phyloP scores from a whole-genome alignment of 2,329 filamentous ascomycete species.

The Calonectria hawksworthii region DNA sequence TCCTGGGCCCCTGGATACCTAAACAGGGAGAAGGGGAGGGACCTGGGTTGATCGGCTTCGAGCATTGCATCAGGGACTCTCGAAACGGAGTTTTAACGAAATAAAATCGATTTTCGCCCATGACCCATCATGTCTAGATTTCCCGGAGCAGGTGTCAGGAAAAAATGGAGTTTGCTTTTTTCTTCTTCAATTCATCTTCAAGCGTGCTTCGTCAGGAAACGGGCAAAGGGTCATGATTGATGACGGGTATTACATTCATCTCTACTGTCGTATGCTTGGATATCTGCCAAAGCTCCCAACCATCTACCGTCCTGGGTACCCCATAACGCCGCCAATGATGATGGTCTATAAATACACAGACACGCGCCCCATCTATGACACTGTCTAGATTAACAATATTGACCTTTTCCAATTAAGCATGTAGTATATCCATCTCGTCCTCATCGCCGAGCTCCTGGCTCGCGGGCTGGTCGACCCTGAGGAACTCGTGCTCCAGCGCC shows the following conservation, averaged over 20 bases:
- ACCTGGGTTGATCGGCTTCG: conserved; percentile 55
- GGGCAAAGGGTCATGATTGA: conserved; percentile 22
- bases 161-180: neutral
- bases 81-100: conserved; percentile 56
- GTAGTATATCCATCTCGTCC: conserved; percentile 68
- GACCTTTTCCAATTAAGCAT: conserved; percentile 42
- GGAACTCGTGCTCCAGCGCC: conserved; percentile 80
- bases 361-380: conserved; percentile 1
- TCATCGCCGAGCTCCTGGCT: conserved; percentile 56
- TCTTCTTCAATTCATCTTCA: neutral
- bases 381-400: neutral
- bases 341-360: conserved; percentile 27
- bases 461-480: conserved; percentile 55
- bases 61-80: conserved; percentile 60
- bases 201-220: neutral
- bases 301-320: conserved; percentile 23
- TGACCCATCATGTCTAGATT: conserved; percentile 35
- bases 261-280: conserved; percentile 33
- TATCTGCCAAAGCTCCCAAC: conserved; percentile 31
- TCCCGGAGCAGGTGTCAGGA: conserved; percentile 1
- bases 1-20: conserved; percentile 35
- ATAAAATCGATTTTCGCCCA: conserved; percentile 56
- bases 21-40: conserved; percentile 40
- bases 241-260: conserved; percentile 32
- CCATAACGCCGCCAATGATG: conserved; percentile 27